These are phyloP conservation scores for maize (Zea mays) DNA, from an alignment of 176 grass and related monocot species.

Conservation along the genomic window Zm-B73-REFERENCE-NAM-5.0 NC_050101.1:151179001-151179500, in stretches of 20 bases:
- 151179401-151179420: slow-evolving; percentile 72
- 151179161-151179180: slow-evolving; percentile 92
- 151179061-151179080: slow-evolving; percentile 95
- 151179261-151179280: slow-evolving; percentile 26
- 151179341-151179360: slow-evolving; percentile 74
- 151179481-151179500: slow-evolving; percentile 89
- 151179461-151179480: slow-evolving; percentile 82
- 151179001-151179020: slow-evolving; percentile 63
- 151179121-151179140: slow-evolving; percentile 58
- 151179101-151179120: slow-evolving; percentile 53
- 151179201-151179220: slow-evolving; percentile 84
- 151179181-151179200: slow-evolving; percentile 80
- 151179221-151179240: slow-evolving; percentile 80
- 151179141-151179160: slow-evolving; percentile 69
- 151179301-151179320: slow-evolving; percentile 89
- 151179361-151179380: slow-evolving; percentile 96
- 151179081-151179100: slow-evolving; percentile 77
- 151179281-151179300: slow-evolving; percentile 27
- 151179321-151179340: slow-evolving; percentile 86
- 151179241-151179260: slow-evolving; percentile 40
- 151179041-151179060: slow-evolving; percentile 78
- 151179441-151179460: slow-evolving; percentile 73
- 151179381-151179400: slow-evolving; percentile 78
- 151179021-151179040: slow-evolving; percentile 56
- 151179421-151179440: slow-evolving; percentile 91